A percentile compares a stretch with the other conserved stretches of the same genome.
Evolutionary conservation across 2,329 filamentous ascomycete species (phyloP).

Genomic region (Fusarium musae): DNA sequence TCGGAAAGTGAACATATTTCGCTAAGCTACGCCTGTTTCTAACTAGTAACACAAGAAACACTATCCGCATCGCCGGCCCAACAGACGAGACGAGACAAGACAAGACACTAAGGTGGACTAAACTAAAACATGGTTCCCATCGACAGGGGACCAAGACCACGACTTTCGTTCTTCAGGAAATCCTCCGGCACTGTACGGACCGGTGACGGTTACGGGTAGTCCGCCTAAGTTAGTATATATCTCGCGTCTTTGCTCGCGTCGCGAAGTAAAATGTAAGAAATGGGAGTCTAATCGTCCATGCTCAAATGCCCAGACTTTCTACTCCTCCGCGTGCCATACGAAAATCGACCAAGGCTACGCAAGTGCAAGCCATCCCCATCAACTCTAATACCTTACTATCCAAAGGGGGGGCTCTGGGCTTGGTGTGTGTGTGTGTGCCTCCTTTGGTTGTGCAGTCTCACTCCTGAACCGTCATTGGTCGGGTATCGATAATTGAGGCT

Average conservation of each 20-base stretch:
- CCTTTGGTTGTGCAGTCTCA: not conserved
- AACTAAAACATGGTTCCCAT: not conserved
- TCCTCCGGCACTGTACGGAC: not conserved
- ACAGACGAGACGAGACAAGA: not conserved
- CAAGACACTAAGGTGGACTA: not conserved
- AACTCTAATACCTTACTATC: slow-evolving; percentile 3
- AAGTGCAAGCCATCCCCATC: slow-evolving; percentile 17
- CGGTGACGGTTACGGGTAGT: slow-evolving; percentile 3
- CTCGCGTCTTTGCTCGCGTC: slow-evolving; percentile 1
- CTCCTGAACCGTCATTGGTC: not conserved
- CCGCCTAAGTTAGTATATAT: not conserved
- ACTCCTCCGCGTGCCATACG: not conserved
- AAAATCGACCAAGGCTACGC: slow-evolving; percentile 1
- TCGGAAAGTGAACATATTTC: slow-evolving; percentile 1
- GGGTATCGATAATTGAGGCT: not conserved
- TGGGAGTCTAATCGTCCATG: not conserved
- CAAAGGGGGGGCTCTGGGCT: not conserved
- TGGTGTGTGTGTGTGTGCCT: not conserved
- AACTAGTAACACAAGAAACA: slow-evolving; percentile 13
- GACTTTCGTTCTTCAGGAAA: not conserved
- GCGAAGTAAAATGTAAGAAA: not conserved
- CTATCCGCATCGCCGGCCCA: not conserved
- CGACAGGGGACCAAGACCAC: not conserved
- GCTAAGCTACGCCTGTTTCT: slow-evolving; percentile 17
- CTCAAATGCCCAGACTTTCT: not conserved